phyloP scores from a whole-genome alignment of 768 basidiomycete genomes.

The Podaxis rugospora region DNA sequence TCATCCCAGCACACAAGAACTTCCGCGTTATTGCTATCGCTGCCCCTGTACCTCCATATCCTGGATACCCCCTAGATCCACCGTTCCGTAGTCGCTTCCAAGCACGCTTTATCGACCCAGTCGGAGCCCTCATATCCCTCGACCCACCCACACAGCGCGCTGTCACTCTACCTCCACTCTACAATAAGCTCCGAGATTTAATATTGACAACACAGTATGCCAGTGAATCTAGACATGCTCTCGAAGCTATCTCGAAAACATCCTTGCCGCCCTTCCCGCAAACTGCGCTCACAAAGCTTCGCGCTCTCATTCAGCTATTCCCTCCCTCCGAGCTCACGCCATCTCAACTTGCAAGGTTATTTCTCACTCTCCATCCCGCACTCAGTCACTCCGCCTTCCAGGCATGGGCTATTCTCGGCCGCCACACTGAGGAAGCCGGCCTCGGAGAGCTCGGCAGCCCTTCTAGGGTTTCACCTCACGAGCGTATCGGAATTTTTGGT shows the following conservation, averaged over 20 bases:
- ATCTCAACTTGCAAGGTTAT: constrained; percentile 46
- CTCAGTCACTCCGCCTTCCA: constrained; percentile 53
- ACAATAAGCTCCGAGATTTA: constrained; percentile 46
- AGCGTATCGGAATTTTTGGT: constrained; percentile 47
- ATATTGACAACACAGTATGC: constrained; percentile 62
- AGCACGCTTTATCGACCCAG: constrained; percentile 60
- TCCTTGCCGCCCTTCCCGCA: constrained; percentile 61
- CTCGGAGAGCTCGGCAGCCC: constrained; percentile 52
- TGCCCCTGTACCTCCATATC: constrained; percentile 64
- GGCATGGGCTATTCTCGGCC: constrained; percentile 58
- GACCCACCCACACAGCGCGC: constrained; percentile 15
- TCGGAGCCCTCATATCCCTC: constrained; percentile 47
- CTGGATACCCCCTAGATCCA: constrained; percentile 62
- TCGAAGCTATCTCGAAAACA: constrained; percentile 50
- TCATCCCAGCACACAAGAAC: constrained; percentile 63
- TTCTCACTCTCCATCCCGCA: constrained; percentile 56
- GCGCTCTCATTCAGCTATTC: constrained; percentile 40
- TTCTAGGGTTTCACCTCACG: constrained; percentile 31
- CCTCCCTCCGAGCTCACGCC: constrained; percentile 39
- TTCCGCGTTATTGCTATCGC: constrained; percentile 69
- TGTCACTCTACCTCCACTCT: constrained; percentile 22
- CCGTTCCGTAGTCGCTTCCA: constrained; percentile 69
- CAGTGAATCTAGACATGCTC: constrained; percentile 49
- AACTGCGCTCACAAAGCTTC: constrained; percentile 52
- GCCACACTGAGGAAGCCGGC: constrained; percentile 50